Evolutionary conservation across 805 yeast genomes (phyloP), one percentile per base, ranked within the genome.

Genomic region (Starmera quercuum): DNA sequence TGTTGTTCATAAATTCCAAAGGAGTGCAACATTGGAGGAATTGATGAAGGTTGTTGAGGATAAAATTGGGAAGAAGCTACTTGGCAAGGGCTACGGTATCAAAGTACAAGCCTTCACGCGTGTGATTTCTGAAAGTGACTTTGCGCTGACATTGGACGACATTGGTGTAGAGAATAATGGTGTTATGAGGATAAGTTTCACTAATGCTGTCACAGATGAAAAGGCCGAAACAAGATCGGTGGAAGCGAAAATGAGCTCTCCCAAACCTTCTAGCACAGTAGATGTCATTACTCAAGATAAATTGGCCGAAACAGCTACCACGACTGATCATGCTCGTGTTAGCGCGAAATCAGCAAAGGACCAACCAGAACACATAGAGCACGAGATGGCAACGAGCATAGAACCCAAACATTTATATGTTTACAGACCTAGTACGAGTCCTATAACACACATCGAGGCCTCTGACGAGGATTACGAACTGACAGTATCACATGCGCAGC

Each of bases 401-500:
- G 24, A 24, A 15, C 23, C 23, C 13, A 29, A 51, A 29, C 54
- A 51, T 30, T 33, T 51, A 1, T 48, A 45, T 23, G 46, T 48
- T n/a, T 51, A 34, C 29, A 47, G 38, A 17, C 42, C 49, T 13
- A 16, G 50, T 16, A 24, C 34, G 1, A 22, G 18, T 3, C 45
- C 53, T 19, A 16, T 44, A n/a, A 22, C 38, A 4, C 33, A 35
- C 3, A 27, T 24, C 2, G 38, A 41, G 7, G 63, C 61, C 10
- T 68, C 63, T 6, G 63, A 61, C 1, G 58, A 54, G 0, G 49
- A 48, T 4, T 67, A 64, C 33, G 75, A 72, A 18, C 49, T 76
- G 45, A 61, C 72, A 1, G 58, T 71, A 5, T 65, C 66, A 3
- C 79, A 77, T 39, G 80, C 78, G 4, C 60, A 63, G 32, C 54